phyloP scores from a whole-genome alignment of 306 rosid genomes.

The Canavalia gladiata region DNA sequence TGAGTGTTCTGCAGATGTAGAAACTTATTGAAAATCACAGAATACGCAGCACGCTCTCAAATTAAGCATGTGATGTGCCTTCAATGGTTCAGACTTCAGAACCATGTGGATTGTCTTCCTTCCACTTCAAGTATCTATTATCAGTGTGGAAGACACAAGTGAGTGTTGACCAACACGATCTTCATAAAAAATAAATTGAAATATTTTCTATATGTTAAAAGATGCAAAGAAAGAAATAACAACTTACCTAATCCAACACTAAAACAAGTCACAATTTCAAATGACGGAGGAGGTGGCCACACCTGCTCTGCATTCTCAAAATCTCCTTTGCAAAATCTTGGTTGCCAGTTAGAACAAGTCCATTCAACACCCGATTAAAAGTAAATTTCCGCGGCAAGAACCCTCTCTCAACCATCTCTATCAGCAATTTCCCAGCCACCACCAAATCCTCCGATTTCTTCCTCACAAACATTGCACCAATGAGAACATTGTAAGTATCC shows the following conservation, averaged over 20 bases:
- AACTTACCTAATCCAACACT: not conserved
- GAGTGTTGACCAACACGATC: not conserved
- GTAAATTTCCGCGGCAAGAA: conserved; percentile 81
- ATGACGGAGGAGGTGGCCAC: conserved; percentile 71
- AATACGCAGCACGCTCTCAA: not conserved
- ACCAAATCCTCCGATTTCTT: conserved; percentile 78
- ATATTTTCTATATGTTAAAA: not conserved
- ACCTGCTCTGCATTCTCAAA: conserved; percentile 73
- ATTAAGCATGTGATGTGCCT: not conserved
- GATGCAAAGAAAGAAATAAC: not conserved
- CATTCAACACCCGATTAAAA: conserved; percentile 75
- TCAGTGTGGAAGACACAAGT: not conserved
- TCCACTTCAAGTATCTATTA: not conserved
- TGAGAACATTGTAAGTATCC: conserved; percentile 86
- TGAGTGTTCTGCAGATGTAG: not conserved
- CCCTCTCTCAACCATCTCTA: conserved; percentile 87
- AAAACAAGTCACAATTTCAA: conserved; percentile 58
- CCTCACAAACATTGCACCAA: conserved; percentile 89
- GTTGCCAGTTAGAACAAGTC: conserved; percentile 78
- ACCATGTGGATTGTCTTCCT: not conserved
- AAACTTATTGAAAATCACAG: not conserved
- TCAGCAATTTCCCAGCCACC: conserved; percentile 82
- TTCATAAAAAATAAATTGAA: not conserved
- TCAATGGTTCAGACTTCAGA: not conserved
- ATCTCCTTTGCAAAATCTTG: conserved; percentile 86